Percentiles rank a stretch among this genome's conserved stretches.
These are phyloP conservation scores for Salicornia ramosissima DNA, from an alignment of 148 eudicot species.

Conservation along the genomic window DNA sequence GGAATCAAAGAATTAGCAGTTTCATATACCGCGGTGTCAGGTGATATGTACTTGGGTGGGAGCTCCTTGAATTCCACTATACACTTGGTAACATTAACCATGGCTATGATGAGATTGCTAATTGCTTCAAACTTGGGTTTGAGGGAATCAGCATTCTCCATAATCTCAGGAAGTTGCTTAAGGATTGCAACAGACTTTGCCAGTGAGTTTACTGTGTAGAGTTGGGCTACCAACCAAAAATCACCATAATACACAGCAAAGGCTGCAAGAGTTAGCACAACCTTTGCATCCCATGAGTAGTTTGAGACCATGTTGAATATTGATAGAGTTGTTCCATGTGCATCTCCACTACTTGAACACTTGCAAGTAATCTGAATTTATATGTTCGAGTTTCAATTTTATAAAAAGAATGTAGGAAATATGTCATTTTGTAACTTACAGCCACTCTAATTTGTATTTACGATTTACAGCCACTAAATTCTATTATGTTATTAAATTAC, in stretches of 20 bases:
- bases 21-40: slow-evolving; percentile 37
- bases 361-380: slow-evolving; percentile 55
- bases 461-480: too few species aligned
- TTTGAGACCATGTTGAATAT: slow-evolving; percentile 49
- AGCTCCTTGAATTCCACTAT: slow-evolving; percentile 66
- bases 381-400: too few species aligned
- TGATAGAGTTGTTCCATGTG: slow-evolving; percentile 50
- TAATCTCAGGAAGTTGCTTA: slow-evolving; percentile 58
- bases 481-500: too few species aligned
- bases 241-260: slow-evolving; percentile 74
- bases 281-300: slow-evolving; percentile 87
- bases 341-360: slow-evolving; percentile 48
- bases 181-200: slow-evolving; percentile 67
- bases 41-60: slow-evolving; percentile 44
- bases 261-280: slow-evolving; percentile 56
- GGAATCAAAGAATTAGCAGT: slow-evolving; percentile 50
- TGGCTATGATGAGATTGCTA: slow-evolving; percentile 40
- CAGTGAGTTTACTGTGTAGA: slow-evolving; percentile 49
- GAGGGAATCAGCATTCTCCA: slow-evolving; percentile 36
- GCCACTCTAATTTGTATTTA: too few species aligned
- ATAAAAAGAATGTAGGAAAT: too few species aligned
- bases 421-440: too few species aligned
- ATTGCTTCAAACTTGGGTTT: slow-evolving; percentile 58
- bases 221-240: slow-evolving; percentile 73
- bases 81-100: slow-evolving; percentile 58